These are phyloP conservation scores for Astathelohania contejeani DNA, from an alignment of 371 early-diverging fungal species.

Conservation along the genomic window DNA sequence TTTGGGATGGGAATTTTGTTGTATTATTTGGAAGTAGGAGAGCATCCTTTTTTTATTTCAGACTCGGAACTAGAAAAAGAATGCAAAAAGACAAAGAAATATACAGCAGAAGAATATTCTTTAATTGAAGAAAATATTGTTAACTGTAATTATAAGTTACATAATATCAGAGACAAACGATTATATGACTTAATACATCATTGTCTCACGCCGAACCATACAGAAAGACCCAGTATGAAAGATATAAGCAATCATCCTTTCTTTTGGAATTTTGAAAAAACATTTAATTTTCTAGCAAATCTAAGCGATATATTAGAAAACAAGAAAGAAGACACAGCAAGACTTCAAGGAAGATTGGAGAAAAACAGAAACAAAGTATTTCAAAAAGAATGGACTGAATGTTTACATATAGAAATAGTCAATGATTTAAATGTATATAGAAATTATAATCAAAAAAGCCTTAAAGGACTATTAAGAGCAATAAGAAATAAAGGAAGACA, in stretches of 20 bases:
- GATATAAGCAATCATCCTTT: constrained; percentile 28
- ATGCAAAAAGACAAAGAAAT: too few relatives aligned
- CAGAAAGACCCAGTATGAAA: not conserved
- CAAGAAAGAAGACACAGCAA: constrained; percentile 8
- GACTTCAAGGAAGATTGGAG: constrained; percentile 2
- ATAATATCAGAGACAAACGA: not conserved
- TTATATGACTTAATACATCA: constrained; percentile 23
- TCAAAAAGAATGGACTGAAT: constrained; percentile 16
- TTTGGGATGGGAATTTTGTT: constrained; percentile 6
- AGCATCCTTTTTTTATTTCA: constrained; percentile 5
- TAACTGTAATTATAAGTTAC: constrained; percentile 1
- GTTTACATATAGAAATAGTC: constrained; percentile 12
- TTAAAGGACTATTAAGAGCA: constrained; percentile 28
- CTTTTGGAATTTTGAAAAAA: constrained; percentile 32
- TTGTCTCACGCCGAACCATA: constrained; percentile 1
- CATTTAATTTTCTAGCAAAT: constrained; percentile 35
- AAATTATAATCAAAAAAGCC: constrained; percentile 29
- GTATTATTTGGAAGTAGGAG: constrained; percentile 2
- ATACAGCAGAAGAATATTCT: not conserved
- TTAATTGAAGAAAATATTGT: constrained; percentile 11
- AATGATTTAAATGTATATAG: constrained; percentile 13
- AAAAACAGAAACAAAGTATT: constrained; percentile 19
- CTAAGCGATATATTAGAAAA: constrained; percentile 36
- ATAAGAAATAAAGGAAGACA: constrained; percentile 48
- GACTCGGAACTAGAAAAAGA: not conserved